Percentiles rank a stretch among this genome's conserved stretches.
Conservation (phyloP, 2,329 filamentous ascomycete species). For the Fusarium siculi region DNA sequence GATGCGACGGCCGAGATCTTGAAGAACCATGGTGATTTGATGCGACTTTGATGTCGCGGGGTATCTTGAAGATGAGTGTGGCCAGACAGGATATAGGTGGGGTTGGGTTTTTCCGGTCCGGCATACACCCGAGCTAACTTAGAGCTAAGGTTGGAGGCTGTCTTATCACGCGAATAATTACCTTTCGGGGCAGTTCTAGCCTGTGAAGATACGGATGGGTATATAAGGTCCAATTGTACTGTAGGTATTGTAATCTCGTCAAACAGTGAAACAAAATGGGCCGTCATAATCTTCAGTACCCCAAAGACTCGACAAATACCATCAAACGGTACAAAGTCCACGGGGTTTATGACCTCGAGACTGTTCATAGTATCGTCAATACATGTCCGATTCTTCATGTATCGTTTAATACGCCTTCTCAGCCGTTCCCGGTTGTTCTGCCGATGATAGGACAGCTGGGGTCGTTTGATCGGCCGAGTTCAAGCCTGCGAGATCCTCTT, state of each 20-base stretch:
- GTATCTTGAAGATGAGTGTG: constrained; percentile 41
- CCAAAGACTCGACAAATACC: constrained; percentile 70
- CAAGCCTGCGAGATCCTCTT: constrained; percentile 71
- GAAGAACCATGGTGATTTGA: constrained; percentile 82
- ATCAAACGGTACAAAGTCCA: constrained; percentile 74
- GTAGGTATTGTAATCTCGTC: background rate
- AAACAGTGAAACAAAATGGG: constrained; percentile 43
- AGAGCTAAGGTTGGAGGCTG: background rate
- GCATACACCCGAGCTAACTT: background rate
- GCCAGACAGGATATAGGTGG: constrained; percentile 41
- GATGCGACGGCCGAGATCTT: constrained; percentile 98
- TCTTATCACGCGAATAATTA: constrained; percentile 5
- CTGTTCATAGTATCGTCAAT: constrained; percentile 82
- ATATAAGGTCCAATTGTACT: background rate
- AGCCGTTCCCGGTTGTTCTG: constrained; percentile 79
- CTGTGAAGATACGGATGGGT: background rate
- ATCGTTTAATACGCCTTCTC: constrained; percentile 73
- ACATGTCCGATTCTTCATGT: constrained; percentile 80
- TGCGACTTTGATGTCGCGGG: constrained; percentile 39
- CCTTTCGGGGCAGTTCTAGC: constrained; percentile 19
- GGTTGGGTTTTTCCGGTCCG: constrained; percentile 34
- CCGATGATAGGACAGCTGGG: constrained; percentile 91
- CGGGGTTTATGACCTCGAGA: constrained; percentile 76
- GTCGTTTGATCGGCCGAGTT: constrained; percentile 72
- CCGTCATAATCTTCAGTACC: constrained; percentile 65